A percentile compares a stretch with the other conserved stretches of the same genome.
Conservation (phyloP, 228 moss, liverwort and hornwort species). For the Sphagnum magellanicum region DNA sequence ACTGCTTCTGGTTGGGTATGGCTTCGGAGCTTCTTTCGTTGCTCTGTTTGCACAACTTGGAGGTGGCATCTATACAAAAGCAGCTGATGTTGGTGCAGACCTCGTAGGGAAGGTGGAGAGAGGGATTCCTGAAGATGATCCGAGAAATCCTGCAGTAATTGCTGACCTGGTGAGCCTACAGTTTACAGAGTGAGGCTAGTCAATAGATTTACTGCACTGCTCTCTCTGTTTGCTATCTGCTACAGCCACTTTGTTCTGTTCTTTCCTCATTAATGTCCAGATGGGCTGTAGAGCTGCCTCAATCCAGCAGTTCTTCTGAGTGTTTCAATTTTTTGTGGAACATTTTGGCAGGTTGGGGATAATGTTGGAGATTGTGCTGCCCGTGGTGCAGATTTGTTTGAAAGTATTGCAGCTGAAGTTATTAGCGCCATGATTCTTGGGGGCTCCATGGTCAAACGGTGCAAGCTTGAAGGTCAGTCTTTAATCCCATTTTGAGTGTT, state of each 20-base stretch:
- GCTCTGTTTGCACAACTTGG: conserved; percentile 97
- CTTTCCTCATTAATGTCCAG: too few species aligned
- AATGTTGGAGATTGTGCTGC: conserved; percentile 99
- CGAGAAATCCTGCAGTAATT: conserved; percentile 95
- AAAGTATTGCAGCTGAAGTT: conserved; percentile 98
- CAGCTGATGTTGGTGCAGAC: conserved; percentile 98
- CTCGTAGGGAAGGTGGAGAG: conserved; percentile 98
- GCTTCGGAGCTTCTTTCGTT: conserved; percentile 98
- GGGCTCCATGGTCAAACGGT: conserved; percentile 89
- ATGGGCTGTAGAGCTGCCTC: too few species aligned
- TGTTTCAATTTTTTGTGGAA: neutral
- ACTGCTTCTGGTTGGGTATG: conserved; percentile 91
- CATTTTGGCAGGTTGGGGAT: conserved; percentile 75
- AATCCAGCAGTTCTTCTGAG: neutral
- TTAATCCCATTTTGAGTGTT: too few species aligned
- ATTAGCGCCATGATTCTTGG: conserved; percentile 99
- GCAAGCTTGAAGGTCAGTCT: conserved; percentile 85
- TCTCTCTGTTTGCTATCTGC: too few species aligned
- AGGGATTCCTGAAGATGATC: conserved; percentile 97
- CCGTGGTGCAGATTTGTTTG: conserved; percentile 94
- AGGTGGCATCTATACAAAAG: conserved; percentile 97
- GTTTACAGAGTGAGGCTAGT: too few species aligned
- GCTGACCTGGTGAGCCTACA: conserved; percentile 75
- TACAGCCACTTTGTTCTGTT: too few species aligned
- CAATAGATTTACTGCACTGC: too few species aligned